Evolutionary conservation across 371 early-diverging fungal species (phyloP).

Genomic region (Rhizomucor pusillus): DNA sequence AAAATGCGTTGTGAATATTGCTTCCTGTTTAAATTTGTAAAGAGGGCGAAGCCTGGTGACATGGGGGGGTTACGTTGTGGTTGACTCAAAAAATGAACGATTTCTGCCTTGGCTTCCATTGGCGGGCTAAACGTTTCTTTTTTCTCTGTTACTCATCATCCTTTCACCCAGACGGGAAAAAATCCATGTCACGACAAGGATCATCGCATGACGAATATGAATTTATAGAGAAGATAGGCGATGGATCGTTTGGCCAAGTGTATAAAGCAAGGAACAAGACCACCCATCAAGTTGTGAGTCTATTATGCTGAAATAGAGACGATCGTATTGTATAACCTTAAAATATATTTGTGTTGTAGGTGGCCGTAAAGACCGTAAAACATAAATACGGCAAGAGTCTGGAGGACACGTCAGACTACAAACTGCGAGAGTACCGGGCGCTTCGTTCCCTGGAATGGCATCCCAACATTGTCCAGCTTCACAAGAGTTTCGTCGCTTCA

Average conservation of each 20-base stretch:
- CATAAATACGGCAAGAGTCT: slow-evolving; percentile 78
- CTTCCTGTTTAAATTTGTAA: no score
- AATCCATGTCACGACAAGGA: slow-evolving; percentile 33
- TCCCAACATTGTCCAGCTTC: slow-evolving; percentile 79
- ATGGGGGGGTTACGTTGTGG: not conserved
- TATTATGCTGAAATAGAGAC: not conserved
- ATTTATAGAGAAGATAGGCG: slow-evolving; percentile 78
- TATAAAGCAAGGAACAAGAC: slow-evolving; percentile 70
- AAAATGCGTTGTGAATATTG: no score
- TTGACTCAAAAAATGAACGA: not conserved
- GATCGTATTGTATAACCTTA: not conserved
- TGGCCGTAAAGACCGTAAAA: slow-evolving; percentile 96
- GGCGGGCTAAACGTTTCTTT: not conserved
- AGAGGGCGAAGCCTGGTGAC: not conserved
- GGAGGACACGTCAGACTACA: slow-evolving; percentile 59
- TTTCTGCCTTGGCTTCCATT: not conserved
- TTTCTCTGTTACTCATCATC: slow-evolving; percentile 6
- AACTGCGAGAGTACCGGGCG: slow-evolving; percentile 74
- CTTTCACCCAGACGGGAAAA: slow-evolving; percentile 6
- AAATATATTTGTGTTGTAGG: slow-evolving; percentile 39
- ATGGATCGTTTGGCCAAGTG: slow-evolving; percentile 94
- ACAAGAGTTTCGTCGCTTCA: slow-evolving; percentile 80
- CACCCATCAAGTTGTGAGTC: slow-evolving; percentile 73
- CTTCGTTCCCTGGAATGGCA: slow-evolving; percentile 68
- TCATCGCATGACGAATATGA: slow-evolving; percentile 64